phyloP scores from a whole-genome alignment of 352 stramenopile genomes.

The Phytopythium boreale region DNA sequence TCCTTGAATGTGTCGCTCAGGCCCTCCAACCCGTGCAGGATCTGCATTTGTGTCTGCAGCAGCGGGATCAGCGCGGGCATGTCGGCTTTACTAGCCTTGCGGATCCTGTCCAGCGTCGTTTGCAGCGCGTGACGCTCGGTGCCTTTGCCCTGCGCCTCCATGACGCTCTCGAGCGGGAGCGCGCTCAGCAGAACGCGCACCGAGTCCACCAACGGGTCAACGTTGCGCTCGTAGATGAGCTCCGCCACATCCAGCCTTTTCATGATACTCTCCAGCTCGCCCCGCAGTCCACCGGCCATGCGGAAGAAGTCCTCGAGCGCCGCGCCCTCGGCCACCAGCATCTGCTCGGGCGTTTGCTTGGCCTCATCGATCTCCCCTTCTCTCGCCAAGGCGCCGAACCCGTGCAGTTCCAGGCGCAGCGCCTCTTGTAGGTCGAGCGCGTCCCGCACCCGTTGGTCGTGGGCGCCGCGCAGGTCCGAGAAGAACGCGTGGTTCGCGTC shows the following conservation, averaged over 20 bases:
- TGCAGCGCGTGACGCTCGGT: conserved; percentile 61
- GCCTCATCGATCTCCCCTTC: conserved; percentile 45
- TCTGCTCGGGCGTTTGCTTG: conserved; percentile 22
- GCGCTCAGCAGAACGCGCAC: conserved; percentile 58
- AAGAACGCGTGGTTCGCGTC: conserved; percentile 61
- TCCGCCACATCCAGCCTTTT: conserved; percentile 60
- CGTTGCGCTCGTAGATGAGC: conserved; percentile 74
- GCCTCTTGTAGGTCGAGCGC: conserved; percentile 35
- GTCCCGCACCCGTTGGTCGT: conserved; percentile 35
- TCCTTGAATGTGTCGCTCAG: conserved; percentile 51
- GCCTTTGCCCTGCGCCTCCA: conserved; percentile 82
- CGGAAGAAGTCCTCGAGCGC: conserved; percentile 84
- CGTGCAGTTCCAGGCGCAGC: conserved; percentile 56
- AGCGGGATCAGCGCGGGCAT: conserved; percentile 60
- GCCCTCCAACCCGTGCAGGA: conserved; percentile 41
- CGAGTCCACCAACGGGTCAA: conserved; percentile 34
- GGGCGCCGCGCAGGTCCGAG: conserved; percentile 31
- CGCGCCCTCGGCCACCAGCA: conserved; percentile 32
- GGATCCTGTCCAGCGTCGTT: conserved; percentile 78
- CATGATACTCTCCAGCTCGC: conserved; percentile 61
- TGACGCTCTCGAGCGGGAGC: conserved; percentile 51
- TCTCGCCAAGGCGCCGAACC: conserved; percentile 53
- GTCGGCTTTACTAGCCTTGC: conserved; percentile 75
- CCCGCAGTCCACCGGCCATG: conserved; percentile 68
- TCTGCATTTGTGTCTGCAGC: conserved; percentile 57